Conservation (phyloP, 768 basidiomycete species). For the Nidularia sp. region DNA sequence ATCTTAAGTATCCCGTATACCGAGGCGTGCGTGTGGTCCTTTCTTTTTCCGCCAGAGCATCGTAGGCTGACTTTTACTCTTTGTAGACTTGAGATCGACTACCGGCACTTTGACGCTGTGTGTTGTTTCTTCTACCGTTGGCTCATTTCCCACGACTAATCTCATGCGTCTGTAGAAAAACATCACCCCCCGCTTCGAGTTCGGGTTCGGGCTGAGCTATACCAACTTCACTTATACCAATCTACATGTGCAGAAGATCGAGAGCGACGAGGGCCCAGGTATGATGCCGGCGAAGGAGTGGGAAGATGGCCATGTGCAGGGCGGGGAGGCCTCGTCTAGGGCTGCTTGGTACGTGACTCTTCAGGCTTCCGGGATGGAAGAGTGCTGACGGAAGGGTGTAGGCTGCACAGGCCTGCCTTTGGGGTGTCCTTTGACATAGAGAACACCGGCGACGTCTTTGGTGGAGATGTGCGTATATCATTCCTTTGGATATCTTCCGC, state of each 20-base stretch:
- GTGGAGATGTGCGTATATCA: constrained; percentile 52
- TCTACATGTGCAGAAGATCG: constrained; percentile 43
- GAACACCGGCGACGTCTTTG: constrained; percentile 60
- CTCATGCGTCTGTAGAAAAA: constrained; percentile 38
- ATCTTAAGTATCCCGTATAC: constrained; percentile 54
- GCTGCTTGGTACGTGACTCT: constrained; percentile 47
- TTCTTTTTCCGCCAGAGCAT: too few relatives aligned
- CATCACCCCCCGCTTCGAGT: constrained; percentile 80
- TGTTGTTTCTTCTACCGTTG: constrained; percentile 19
- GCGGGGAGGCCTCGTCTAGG: constrained; percentile 37
- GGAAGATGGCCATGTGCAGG: constrained; percentile 55
- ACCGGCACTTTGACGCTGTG: constrained; percentile 67
- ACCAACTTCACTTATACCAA: constrained; percentile 72
- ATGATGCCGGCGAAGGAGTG: constrained; percentile 40
- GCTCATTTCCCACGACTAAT: neutral
- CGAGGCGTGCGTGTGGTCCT: too few relatives aligned
- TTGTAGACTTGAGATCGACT: constrained; percentile 68
- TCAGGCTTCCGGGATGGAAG: neutral
- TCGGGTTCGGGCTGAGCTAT: constrained; percentile 89
- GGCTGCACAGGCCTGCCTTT: constrained; percentile 66
- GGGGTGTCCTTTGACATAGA: constrained; percentile 58
- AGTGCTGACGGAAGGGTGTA: constrained; percentile 9
- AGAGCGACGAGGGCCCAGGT: constrained; percentile 29
- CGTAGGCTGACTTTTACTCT: too few relatives aligned
- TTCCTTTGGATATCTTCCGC: neutral